Evolutionary conservation across 2,329 filamentous ascomycete species (phyloP), one percentile per base, ranked within the genome.

Genomic region (Neopestalotiopsis sp.): DNA sequence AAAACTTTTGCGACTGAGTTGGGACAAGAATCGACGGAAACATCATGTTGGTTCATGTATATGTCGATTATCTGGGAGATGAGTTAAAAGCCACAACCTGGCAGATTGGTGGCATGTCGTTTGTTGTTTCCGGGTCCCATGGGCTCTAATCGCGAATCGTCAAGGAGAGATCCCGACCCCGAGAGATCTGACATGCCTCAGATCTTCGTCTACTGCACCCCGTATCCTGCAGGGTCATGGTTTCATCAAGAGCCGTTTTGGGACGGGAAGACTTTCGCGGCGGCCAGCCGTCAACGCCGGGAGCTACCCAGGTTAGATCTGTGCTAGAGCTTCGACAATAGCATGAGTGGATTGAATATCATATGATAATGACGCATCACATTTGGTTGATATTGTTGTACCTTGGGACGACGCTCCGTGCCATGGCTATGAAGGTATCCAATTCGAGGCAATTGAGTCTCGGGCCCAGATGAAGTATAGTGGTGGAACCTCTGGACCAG

Each of bases 171-270:
- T 62, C 59, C n/a, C 30, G 30, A 20, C 59, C 10, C 34, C 32
- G 28, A 40, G 59, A 62, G 57, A 59, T 40, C 59, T 62, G 34
- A 20, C 32, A 38, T 62, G 12, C 28, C 32, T 24, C 28, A 57
- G 24, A 24, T 24, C 34, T 38, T 38, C 40, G 14, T 66, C 63
- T 66, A 28, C 24, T 57, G 30, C 28, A 49, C 63, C 45, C 63
- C 63, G 34, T 49, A 32, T 40, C 12, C 34, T 66, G 56, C 62
- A 66, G 49, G 63, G 63, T 66, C 63, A 32, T 56, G 42, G 63
- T n/a, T 56, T 4, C 49, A n/a, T 66, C 24, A 57, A 38, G 12
- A 20, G n/a, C 59, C 59, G 32, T 45, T 66, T 57, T 45, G 24
- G 20, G 20, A 34, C 34, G 9, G 38, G n/a, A 53, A 45, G 20